phyloP scores from a whole-genome alignment of 1,139 yeast genomes.

The Candida labiduridarum region DNA sequence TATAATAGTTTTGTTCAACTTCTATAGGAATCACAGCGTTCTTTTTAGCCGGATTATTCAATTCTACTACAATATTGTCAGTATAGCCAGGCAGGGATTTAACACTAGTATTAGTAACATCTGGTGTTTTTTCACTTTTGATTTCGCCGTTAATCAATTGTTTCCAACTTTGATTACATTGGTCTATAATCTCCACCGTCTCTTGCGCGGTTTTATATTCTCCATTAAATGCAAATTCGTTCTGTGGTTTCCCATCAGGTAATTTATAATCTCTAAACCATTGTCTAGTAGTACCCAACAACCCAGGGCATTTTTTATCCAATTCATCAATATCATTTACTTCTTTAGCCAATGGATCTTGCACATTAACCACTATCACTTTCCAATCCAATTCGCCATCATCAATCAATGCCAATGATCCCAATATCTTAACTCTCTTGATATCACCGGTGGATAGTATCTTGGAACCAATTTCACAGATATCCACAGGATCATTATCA shows the following conservation, averaged over 20 bases:
- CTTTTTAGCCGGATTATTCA: conserved; percentile 20
- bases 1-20: conserved; percentile 19
- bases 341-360: conserved; percentile 76
- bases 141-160: conserved; percentile 56
- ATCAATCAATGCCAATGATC: conserved; percentile 84
- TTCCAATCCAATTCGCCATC: conserved; percentile 97
- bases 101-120: conserved; percentile 60
- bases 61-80: conserved; percentile 19
- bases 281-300: conserved; percentile 78
- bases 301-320: conserved; percentile 74
- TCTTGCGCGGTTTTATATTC: conserved; percentile 73
- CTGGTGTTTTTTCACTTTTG: conserved; percentile 52
- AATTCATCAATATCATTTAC: conserved; percentile 78
- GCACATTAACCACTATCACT: conserved; percentile 71
- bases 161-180: conserved; percentile 76
- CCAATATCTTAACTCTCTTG: conserved; percentile 80
- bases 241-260: conserved; percentile 89
- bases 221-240: conserved; percentile 84
- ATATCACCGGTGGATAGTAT: conserved; percentile 76
- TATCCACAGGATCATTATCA: conserved; percentile 90
- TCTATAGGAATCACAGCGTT: conserved; percentile 33
- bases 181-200: conserved; percentile 70
- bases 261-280: conserved; percentile 92
- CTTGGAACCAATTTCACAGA: conserved; percentile 81
- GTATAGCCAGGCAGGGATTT: conserved; percentile 45